A percentile compares a stretch with the other conserved stretches of the same genome.
phyloP scores from a whole-genome alignment of 176 grass and related monocot genomes.

The Oryza coarctata region DNA sequence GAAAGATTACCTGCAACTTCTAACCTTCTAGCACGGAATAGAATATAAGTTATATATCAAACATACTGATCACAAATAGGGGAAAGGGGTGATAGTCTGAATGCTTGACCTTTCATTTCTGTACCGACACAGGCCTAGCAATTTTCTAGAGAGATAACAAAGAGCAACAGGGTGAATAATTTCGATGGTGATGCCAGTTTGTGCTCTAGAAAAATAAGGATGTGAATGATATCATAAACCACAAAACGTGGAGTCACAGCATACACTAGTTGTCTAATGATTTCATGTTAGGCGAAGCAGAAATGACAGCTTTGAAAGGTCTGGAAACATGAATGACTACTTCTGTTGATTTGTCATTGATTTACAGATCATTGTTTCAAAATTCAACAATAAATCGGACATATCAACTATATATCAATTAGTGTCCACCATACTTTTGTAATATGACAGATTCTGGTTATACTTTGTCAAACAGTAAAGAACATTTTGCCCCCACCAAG shows the following conservation, averaged over 20 bases:
- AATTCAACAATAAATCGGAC: slow-evolving; percentile 28
- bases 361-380: slow-evolving; percentile 26
- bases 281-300: slow-evolving; percentile 6
- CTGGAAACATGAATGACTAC: slow-evolving; percentile 37
- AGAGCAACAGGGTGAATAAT: not conserved
- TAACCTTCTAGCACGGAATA: not conserved
- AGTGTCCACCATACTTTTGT: slow-evolving; percentile 12
- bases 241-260: not conserved
- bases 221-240: not conserved
- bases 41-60: slow-evolving; percentile 4
- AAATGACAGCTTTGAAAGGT: slow-evolving; percentile 20
- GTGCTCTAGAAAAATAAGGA: not conserved
- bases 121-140: not conserved
- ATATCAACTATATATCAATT: slow-evolving; percentile 21
- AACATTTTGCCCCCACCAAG: slow-evolving; percentile 26
- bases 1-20: not conserved
- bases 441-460: slow-evolving; percentile 28
- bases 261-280: slow-evolving; percentile 27
- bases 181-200: not conserved
- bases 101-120: not conserved
- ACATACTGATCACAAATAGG: slow-evolving; percentile 19
- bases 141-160: not conserved
- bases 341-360: slow-evolving; percentile 26
- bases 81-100: not conserved
- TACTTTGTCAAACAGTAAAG: slow-evolving; percentile 20